phyloP scores from a whole-genome alignment of 805 yeast genomes.

The Barnettozyma vustinii region DNA sequence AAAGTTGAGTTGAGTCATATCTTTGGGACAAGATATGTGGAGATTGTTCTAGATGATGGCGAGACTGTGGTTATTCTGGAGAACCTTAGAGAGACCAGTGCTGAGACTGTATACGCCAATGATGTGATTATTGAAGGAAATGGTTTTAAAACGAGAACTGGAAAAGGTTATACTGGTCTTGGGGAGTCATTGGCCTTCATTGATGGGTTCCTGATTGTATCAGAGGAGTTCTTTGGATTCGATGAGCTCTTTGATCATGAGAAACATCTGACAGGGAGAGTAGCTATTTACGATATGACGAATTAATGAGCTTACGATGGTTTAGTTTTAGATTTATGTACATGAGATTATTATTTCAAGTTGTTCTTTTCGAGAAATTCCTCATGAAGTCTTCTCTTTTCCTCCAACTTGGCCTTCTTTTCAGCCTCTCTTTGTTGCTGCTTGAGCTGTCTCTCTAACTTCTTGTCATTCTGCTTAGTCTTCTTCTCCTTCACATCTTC shows the following conservation, averaged over 20 bases:
- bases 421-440: conserved; percentile 22
- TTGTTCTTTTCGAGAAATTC: conserved; percentile 6
- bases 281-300: conserved; percentile 17
- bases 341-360: neutral
- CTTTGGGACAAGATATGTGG: conserved; percentile 8
- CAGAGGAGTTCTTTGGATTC: conserved; percentile 34
- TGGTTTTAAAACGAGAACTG: conserved; percentile 1
- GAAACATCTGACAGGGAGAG: conserved; percentile 29
- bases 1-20: conserved; percentile 25
- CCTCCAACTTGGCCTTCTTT: conserved; percentile 18
- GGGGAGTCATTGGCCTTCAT: conserved; percentile 34
- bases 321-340: neutral
- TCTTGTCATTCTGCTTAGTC: conserved; percentile 14
- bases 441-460: conserved; percentile 20
- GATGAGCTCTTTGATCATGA: conserved; percentile 24
- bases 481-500: conserved; percentile 10
- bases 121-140: conserved; percentile 18
- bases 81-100: neutral
- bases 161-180: conserved; percentile 35
- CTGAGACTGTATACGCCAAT: neutral
- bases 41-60: neutral
- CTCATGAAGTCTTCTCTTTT: conserved; percentile 13
- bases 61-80: neutral
- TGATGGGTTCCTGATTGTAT: conserved; percentile 29
- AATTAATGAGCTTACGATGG: neutral